phyloP scores from a whole-genome alignment of 305 asterid species.

The Lippia alba region DNA sequence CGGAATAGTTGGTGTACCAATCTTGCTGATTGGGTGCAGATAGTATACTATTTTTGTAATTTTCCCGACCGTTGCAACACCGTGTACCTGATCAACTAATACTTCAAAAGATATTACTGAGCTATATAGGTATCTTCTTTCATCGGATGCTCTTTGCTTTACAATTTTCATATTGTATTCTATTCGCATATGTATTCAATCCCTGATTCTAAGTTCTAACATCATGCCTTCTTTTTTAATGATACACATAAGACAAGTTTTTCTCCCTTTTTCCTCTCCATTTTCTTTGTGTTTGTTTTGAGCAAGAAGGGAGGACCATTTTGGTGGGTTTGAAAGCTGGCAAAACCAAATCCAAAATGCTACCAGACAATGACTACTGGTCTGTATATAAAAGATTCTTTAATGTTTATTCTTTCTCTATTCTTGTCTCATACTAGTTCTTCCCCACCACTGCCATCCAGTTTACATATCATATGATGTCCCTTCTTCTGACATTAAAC shows the following conservation, averaged over 20 bases:
- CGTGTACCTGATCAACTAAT: no score
- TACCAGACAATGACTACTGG: slow-evolving; percentile 11
- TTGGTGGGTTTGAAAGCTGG: slow-evolving; percentile 12
- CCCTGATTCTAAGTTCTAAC: background rate
- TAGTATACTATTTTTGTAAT: no score
- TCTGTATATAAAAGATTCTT: slow-evolving; percentile 13
- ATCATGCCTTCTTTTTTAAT: background rate
- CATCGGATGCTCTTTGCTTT: slow-evolving; percentile 6
- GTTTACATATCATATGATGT: background rate
- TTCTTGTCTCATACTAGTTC: background rate
- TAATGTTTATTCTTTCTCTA: background rate
- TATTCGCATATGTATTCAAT: background rate
- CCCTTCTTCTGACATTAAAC: background rate
- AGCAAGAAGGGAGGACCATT: slow-evolving; percentile 16
- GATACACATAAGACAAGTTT: slow-evolving; percentile 12
- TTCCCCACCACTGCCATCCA: background rate
- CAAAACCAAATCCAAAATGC: slow-evolving; percentile 10
- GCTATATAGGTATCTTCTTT: background rate
- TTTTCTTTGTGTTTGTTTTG: background rate
- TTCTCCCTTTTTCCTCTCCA: background rate
- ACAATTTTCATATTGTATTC: background rate
- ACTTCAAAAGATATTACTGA: background rate
- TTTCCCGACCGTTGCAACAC: no score
- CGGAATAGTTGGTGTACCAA: no score
- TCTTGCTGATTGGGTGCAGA: no score